Evolutionary conservation across 306 rosid species (phyloP), one percentile per base, ranked within the genome.

Genomic region (Rosa chinensis): DNA sequence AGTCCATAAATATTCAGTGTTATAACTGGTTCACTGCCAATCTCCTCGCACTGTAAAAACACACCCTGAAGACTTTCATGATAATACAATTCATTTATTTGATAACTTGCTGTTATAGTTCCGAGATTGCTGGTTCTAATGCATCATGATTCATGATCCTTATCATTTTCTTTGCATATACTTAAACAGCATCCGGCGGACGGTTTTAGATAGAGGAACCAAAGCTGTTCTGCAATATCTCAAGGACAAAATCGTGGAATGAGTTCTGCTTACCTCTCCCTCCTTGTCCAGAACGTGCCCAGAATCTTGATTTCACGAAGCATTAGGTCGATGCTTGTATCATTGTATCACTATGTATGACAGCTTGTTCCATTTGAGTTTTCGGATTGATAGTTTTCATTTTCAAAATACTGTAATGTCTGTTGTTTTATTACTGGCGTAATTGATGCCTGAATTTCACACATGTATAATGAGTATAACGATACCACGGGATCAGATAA

Each of bases 201-300:
- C 97, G 49, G 84, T 92, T 59, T 87, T 94, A 81, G 94, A 90
- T 66, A 87, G 79, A 88, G 98, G 98, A 81, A 90, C 98, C 69
- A 94, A 94, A 86, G 92, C 90, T 79, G 88, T 94, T 74, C 85
- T 92, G 80, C 47, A 80, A 43, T 94, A 94, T 89, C 89, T 94
- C 88, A 89, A 84, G 89, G 97, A 90, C 86, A 92, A 81, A 87
- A 87, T 92, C 68, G 78, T 90, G 25, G 94, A 88, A 77, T 80
- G 55, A 70, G 23, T 17, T 79, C 35, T 74, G 50, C 37, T 2
- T 3, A 3, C 55, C 48, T 9, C 63, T 42, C 35, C 66, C 52
- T 12, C 20, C 1, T 10, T 77, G 23, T 53, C 47, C 45, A 9
- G 52, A 8, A 25, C n/a, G 6, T 50, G 56, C 40, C 66, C 7